Evolutionary conservation across 2,329 filamentous ascomycete genomes (phyloP).

Genomic region (Cladosporium sp.): DNA sequence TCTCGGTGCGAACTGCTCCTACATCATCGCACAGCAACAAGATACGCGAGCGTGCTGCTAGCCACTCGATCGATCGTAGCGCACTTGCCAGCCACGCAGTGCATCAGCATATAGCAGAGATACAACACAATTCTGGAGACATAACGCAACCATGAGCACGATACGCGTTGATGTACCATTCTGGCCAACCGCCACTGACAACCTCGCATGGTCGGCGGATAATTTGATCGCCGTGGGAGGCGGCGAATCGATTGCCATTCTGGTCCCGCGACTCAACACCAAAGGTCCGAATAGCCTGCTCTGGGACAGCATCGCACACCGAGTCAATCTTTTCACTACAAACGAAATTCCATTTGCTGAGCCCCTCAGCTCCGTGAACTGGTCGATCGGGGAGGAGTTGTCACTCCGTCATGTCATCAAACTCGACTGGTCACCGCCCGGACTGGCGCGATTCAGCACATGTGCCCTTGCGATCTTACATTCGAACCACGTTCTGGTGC

Average conservation of each 20-base stretch:
- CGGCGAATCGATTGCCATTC: slow-evolving; percentile 57
- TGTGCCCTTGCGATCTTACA: slow-evolving; percentile 59
- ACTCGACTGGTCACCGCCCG: slow-evolving; percentile 59
- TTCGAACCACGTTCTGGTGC: slow-evolving; percentile 57
- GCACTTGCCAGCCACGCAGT: background rate
- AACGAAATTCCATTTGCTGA: slow-evolving; percentile 51
- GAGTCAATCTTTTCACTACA: slow-evolving; percentile 55
- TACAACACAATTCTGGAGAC: background rate
- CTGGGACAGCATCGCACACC: slow-evolving; percentile 46
- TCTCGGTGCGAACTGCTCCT: background rate
- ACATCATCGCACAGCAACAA: background rate
- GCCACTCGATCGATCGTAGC: background rate
- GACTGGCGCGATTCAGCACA: slow-evolving; percentile 56
- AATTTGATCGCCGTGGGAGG: slow-evolving; percentile 60
- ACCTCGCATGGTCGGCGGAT: slow-evolving; percentile 61
- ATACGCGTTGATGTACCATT: slow-evolving; percentile 36
- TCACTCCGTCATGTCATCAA: slow-evolving; percentile 54
- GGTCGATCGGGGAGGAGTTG: slow-evolving; percentile 62
- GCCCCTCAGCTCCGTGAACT: slow-evolving; percentile 50
- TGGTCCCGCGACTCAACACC: slow-evolving; percentile 39
- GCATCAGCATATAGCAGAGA: background rate
- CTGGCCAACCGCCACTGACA: slow-evolving; percentile 55
- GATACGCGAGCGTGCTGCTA: background rate
- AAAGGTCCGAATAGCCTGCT: slow-evolving; percentile 33
- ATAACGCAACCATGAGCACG: slow-evolving; percentile 12